Percentiles rank a stretch among this genome's conserved stretches.
phyloP scores from a whole-genome alignment of 495 filamentous ascomycete genomes.

The Mycothermus thermophilus region DNA sequence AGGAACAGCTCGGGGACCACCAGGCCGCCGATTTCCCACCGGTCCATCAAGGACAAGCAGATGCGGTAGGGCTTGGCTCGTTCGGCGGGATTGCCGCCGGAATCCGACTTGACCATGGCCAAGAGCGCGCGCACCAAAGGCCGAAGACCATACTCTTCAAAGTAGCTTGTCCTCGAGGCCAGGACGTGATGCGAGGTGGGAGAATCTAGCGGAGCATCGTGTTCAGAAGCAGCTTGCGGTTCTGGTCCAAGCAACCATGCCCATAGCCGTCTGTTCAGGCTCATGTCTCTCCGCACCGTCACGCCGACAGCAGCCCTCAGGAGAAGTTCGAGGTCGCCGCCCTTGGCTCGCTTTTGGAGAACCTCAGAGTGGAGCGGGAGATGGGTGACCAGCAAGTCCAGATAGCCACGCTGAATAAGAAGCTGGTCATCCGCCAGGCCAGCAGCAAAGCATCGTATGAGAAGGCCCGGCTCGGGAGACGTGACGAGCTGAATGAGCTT shows the following conservation, averaged over 20 bases:
- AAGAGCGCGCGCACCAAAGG: slow-evolving; percentile 62
- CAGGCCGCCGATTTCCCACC: slow-evolving; percentile 87
- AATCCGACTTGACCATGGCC: slow-evolving; percentile 50
- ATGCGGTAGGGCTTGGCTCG: slow-evolving; percentile 81
- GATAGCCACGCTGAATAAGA: slow-evolving; percentile 82
- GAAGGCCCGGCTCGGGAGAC: slow-evolving; percentile 80
- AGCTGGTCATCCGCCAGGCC: slow-evolving; percentile 83
- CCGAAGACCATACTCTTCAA: slow-evolving; percentile 60
- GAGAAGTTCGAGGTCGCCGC: slow-evolving; percentile 63
- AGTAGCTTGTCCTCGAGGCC: slow-evolving; percentile 51
- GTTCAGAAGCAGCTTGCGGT: slow-evolving; percentile 31
- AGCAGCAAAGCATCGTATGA: slow-evolving; percentile 80
- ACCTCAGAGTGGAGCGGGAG: slow-evolving; percentile 79
- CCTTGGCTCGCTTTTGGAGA: slow-evolving; percentile 55
- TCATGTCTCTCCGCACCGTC: slow-evolving; percentile 83
- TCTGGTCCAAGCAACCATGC: slow-evolving; percentile 91
- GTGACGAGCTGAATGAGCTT: slow-evolving; percentile 61
- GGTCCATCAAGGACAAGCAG: slow-evolving; percentile 89
- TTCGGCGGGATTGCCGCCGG: slow-evolving; percentile 44
- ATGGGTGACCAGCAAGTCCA: slow-evolving; percentile 84
- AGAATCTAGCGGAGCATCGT: slow-evolving; percentile 33
- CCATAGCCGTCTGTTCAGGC: slow-evolving; percentile 86
- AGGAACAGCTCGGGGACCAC: slow-evolving; percentile 81
- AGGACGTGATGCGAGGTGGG: slow-evolving; percentile 31
- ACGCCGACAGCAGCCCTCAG: slow-evolving; percentile 72